phyloP scores from a whole-genome alignment of 495 filamentous ascomycete species.

The Daldinia decipiens region DNA sequence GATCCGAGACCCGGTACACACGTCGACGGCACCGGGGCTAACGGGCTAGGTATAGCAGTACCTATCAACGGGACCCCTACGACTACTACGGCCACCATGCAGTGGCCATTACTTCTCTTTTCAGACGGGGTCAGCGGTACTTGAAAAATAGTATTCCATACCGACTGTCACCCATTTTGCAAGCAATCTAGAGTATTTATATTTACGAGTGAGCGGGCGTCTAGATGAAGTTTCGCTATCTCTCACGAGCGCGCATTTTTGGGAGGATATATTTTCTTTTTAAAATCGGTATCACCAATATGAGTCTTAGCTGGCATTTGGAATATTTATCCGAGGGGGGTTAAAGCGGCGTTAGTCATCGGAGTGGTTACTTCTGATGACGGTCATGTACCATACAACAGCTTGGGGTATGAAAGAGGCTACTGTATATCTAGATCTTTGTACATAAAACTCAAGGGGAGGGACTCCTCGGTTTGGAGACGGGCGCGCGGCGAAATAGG shows the following conservation, averaged over 20 bases:
- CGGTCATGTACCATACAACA: slow-evolving; percentile 38
- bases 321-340: neutral
- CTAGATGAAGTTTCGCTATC: neutral
- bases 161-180: neutral
- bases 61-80: slow-evolving; percentile 38
- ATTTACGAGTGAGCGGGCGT: slow-evolving; percentile 6
- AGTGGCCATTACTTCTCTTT: slow-evolving; percentile 47
- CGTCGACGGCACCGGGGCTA: slow-evolving; percentile 26
- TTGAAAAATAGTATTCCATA: slow-evolving; percentile 16
- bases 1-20: slow-evolving; percentile 36
- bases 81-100: slow-evolving; percentile 39
- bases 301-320: neutral
- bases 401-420: neutral
- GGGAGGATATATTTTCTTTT: neutral
- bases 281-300: neutral
- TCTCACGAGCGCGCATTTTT: slow-evolving; percentile 2
- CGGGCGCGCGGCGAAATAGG: neutral
- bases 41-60: slow-evolving; percentile 33
- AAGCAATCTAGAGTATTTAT: slow-evolving; percentile 2
- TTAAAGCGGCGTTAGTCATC: slow-evolving; percentile 8
- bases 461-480: neutral
- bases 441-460: slow-evolving; percentile 1
- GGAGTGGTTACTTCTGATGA: slow-evolving; percentile 18
- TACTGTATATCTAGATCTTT: slow-evolving; percentile 5
- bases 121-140: slow-evolving; percentile 45